Evolutionary conservation across 148 eudicot genomes (phyloP).

Genomic region (Gaultheria prostrata): DNA sequence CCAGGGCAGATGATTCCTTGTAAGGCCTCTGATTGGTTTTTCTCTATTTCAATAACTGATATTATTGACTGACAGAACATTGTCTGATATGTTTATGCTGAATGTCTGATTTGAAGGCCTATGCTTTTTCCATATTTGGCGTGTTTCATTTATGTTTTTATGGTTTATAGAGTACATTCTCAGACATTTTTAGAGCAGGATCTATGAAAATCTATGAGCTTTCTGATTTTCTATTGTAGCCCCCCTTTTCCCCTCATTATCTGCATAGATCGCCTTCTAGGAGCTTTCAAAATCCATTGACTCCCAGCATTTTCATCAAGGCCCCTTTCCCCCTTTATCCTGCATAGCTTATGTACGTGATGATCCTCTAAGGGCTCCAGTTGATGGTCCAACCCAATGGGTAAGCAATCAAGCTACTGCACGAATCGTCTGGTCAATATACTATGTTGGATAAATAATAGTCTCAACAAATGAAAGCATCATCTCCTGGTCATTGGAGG

Average conservation of each 20-base stretch:
- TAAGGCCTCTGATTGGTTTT: background rate
- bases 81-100: background rate
- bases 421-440: background rate
- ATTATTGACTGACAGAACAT: background rate
- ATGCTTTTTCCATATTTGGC: background rate
- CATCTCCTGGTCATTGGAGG: no score
- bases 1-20: no score
- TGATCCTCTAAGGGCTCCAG: slow-evolving; percentile 85
- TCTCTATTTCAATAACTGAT: background rate
- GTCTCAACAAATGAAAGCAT: no score
- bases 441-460: background rate
- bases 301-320: background rate
- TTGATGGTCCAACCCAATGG: slow-evolving; percentile 98
- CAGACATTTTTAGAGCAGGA: background rate
- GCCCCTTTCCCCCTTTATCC: background rate
- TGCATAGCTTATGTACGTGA: slow-evolving; percentile 61
- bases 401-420: slow-evolving; percentile 32
- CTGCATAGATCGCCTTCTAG: background rate
- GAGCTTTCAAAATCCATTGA: background rate
- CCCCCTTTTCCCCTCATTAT: background rate
- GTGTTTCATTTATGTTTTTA: background rate
- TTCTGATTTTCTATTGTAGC: background rate
- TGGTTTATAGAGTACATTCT: background rate
- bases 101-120: background rate
- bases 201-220: background rate